Evolutionary conservation across 768 basidiomycete species (phyloP), one percentile per base, ranked within the genome.

Genomic region (Collybia sordida): DNA sequence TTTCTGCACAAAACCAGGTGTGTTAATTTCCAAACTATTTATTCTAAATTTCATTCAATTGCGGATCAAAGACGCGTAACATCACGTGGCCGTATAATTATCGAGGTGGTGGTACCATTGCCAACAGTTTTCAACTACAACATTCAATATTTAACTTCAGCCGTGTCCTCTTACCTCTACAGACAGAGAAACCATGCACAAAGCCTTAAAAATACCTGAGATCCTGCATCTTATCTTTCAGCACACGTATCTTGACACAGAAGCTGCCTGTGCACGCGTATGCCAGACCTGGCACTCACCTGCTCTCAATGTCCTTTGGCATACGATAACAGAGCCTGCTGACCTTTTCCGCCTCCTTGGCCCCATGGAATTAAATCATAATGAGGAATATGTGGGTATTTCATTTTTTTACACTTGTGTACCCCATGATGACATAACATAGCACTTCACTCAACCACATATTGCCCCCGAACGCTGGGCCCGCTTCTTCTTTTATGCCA

Each of bases 281-380:
- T 60, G 55, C 31, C 55, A 51, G 24, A 21, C 46, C 27, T 63
- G 62, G 62, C 47, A 51, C 12, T 52, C 54, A 19, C 47, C 52
- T 19, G 59, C 53, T 5, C 50, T 61, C 9, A 56, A 61, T 37
- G 25, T 46, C 15, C 51, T 63, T 12, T 63, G 62, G 62, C 43
- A 54, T 28, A 52, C 47, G 14, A 49, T 63, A 17, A 48, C 56
- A 15, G 51, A 51, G 14, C 54, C 57, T 2, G 56, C 58, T 7
- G 53, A 42, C n/a, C 42, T 63, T 9, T 57, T 63, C 31, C 44
- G 50, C 23, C 50, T 63, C 11, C 21, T 63, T 5, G 57, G 53
- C 6, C 53, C 53, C 19, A 45, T 54, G 55, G 52, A 35, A 15
- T 39, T 52, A 31, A 42, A 41, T 7, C 25, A 25, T 22, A 43